phyloP scores from a whole-genome alignment of 306 rosid genomes.

The Neltuma alba region DNA sequence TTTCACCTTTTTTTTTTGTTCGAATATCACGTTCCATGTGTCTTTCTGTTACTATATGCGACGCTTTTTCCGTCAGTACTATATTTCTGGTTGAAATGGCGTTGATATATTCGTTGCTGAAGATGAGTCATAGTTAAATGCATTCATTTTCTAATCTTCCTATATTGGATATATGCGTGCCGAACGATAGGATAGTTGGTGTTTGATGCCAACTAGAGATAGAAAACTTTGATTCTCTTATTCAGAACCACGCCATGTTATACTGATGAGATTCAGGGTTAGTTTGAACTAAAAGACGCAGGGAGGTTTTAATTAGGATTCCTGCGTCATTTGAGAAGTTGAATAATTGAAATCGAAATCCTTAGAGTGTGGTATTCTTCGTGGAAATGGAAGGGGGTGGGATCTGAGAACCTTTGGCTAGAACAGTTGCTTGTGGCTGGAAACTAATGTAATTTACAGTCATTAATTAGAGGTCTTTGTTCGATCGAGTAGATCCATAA shows the following conservation, averaged over 20 bases:
- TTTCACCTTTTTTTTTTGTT: not conserved
- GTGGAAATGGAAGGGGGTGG: not conserved
- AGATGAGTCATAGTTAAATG: not conserved
- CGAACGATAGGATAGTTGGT: not conserved
- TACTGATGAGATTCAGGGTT: not conserved
- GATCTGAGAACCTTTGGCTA: not conserved
- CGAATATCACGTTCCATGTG: not conserved
- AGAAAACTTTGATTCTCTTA: constrained; percentile 3
- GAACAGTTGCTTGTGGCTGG: not conserved
- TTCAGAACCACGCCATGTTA: not conserved
- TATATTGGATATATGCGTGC: not conserved
- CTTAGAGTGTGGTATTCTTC: not conserved
- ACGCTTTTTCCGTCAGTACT: not conserved
- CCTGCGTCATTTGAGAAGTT: not conserved
- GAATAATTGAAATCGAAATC: constrained; percentile 7
- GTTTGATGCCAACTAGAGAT: not conserved
- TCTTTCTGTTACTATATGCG: not conserved
- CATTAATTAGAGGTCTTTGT: not conserved
- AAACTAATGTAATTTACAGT: not conserved
- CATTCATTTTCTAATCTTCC: not conserved
- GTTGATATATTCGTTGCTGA: not conserved
- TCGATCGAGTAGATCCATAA: not conserved
- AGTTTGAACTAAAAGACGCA: not conserved
- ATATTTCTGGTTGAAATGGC: constrained; percentile 6
- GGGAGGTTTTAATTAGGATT: not conserved